phyloP scores from a whole-genome alignment of 768 basidiomycete species.

The Rhizopogon vesiculosus region DNA sequence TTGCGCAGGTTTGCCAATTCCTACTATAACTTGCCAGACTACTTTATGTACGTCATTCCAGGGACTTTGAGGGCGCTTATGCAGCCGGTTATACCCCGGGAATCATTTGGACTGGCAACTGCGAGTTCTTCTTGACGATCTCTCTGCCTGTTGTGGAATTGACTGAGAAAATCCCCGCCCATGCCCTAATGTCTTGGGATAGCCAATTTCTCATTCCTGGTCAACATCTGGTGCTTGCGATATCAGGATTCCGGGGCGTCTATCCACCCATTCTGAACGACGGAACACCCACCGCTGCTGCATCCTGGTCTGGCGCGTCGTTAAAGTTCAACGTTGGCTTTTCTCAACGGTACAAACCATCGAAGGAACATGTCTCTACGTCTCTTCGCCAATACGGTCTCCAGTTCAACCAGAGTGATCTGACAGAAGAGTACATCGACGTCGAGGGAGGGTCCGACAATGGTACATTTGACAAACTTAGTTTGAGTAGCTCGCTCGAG shows the following conservation, averaged over 20 bases:
- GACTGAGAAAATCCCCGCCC: slow-evolving; percentile 49
- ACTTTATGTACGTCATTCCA: slow-evolving; percentile 14
- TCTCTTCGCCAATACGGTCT: slow-evolving; percentile 47
- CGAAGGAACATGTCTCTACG: slow-evolving; percentile 41
- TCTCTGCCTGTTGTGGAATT: slow-evolving; percentile 53
- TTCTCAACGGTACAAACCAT: slow-evolving; percentile 56
- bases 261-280: slow-evolving; percentile 49
- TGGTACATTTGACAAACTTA: slow-evolving; percentile 53
- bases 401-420: slow-evolving; percentile 34
- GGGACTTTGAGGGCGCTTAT: slow-evolving; percentile 59
- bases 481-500: slow-evolving; percentile 60
- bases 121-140: slow-evolving; percentile 51
- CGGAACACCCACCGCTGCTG: slow-evolving; percentile 33
- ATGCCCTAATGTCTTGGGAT: slow-evolving; percentile 74
- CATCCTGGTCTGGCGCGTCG: slow-evolving; percentile 28
- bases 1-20: not conserved
- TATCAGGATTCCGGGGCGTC: slow-evolving; percentile 47
- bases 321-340: slow-evolving; percentile 62
- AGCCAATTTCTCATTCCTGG: slow-evolving; percentile 51
- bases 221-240: slow-evolving; percentile 60
- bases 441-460: slow-evolving; percentile 7
- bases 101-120: slow-evolving; percentile 42
- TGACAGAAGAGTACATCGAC: not conserved
- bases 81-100: slow-evolving; percentile 57
- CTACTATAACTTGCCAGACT: not conserved